Conservation (phyloP, 108 stramenopile species). For the Nitzschia sp. region DNA sequence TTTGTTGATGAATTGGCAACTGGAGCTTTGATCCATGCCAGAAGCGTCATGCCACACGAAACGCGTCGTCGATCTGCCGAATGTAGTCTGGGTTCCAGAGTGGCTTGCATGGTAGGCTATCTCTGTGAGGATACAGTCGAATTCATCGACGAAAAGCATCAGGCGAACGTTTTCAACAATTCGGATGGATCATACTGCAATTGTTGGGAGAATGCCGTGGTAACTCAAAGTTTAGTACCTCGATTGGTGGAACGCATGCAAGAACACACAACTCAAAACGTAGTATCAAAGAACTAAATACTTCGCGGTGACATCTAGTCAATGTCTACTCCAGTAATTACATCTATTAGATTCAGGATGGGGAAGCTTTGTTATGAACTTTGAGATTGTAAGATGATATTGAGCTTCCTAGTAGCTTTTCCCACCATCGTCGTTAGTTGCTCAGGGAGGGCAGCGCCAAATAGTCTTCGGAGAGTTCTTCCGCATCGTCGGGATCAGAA, state of each 20-base stretch:
- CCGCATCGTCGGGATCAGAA: constrained; percentile 1
- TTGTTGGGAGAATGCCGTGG: constrained; percentile 48
- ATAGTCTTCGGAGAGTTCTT: constrained; percentile 9
- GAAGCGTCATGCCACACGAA: constrained; percentile 36
- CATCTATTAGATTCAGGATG: too few species aligned
- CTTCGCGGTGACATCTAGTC: too few species aligned
- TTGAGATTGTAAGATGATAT: too few species aligned
- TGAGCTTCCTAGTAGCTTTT: background rate
- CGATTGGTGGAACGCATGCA: background rate
- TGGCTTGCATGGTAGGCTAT: constrained; percentile 32
- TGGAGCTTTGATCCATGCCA: constrained; percentile 74
- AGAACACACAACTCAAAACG: background rate
- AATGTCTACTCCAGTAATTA: background rate
- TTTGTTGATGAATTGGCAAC: constrained; percentile 63
- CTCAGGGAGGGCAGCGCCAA: constrained; percentile 17
- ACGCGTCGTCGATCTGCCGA: constrained; percentile 29
- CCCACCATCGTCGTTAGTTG: background rate
- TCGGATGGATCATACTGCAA: constrained; percentile 61
- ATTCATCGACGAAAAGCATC: constrained; percentile 23
- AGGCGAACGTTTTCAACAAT: constrained; percentile 28
- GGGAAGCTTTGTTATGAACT: too few species aligned
- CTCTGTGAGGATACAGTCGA: constrained; percentile 23
- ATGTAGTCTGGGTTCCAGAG: constrained; percentile 18
- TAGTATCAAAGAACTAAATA: too few species aligned
- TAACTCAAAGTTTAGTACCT: constrained; percentile 22